phyloP scores from a whole-genome alignment of 371 early-diverging fungal species.

The Batrachochytrium dendrobatidis region DNA sequence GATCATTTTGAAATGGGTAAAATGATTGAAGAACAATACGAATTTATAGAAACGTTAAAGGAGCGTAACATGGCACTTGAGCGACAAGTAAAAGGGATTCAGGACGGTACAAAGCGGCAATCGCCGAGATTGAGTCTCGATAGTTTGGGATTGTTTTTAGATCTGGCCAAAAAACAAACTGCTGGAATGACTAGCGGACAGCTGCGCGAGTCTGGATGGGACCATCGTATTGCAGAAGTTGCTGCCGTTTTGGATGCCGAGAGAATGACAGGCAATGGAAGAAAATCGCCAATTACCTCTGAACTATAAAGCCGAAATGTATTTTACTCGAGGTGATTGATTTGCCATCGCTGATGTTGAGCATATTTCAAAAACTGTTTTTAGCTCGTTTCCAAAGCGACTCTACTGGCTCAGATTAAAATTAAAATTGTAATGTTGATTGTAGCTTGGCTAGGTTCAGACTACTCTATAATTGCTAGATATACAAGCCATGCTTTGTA shows the following conservation, averaged over 20 bases:
- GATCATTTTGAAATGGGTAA: slow-evolving; percentile 4
- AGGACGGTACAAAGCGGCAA: slow-evolving; percentile 10
- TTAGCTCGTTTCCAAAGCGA: too few species aligned
- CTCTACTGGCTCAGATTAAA: too few species aligned
- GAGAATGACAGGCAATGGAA: not conserved
- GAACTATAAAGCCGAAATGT: too few species aligned
- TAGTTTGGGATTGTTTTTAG: slow-evolving; percentile 12
- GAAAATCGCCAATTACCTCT: too few species aligned
- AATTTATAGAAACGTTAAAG: slow-evolving; percentile 9
- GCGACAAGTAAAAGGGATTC: slow-evolving; percentile 16
- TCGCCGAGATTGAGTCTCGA: slow-evolving; percentile 20
- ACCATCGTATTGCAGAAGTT: not conserved
- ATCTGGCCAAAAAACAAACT: not conserved
- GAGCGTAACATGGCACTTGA: slow-evolving; percentile 6
- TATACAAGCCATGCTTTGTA: too few species aligned
- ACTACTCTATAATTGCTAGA: too few species aligned
- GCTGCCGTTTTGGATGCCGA: not conserved
- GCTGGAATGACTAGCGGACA: not conserved
- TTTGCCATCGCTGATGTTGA: too few species aligned
- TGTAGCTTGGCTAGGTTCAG: too few species aligned
- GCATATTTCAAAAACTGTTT: too few species aligned
- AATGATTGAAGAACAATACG: slow-evolving; percentile 20
- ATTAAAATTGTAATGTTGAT: too few species aligned
- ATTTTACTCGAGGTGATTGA: too few species aligned
- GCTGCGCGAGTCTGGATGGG: not conserved